phyloP scores from a whole-genome alignment of 2,329 filamentous ascomycete species.

The Blumeriella jaapii region DNA sequence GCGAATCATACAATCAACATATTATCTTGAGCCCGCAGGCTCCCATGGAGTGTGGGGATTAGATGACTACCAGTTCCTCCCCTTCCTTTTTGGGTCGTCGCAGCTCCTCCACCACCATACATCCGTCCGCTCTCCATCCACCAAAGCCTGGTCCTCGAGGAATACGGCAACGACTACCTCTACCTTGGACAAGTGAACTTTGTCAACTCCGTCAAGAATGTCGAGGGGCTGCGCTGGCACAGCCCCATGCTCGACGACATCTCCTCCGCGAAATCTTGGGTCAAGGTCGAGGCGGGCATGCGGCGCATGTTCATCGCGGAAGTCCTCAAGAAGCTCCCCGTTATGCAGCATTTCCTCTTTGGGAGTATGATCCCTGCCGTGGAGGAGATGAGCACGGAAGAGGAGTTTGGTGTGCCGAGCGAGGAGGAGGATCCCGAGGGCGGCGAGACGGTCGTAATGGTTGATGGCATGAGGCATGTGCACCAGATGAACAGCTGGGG shows the following conservation, averaged over 20 bases:
- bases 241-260: conserved; percentile 98
- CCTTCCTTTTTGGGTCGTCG: conserved; percentile 86
- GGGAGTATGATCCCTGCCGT: conserved; percentile 72
- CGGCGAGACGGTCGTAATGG: conserved; percentile 51
- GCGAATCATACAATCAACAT: conserved; percentile 78
- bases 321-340: conserved; percentile 83
- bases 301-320: conserved; percentile 92
- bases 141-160: conserved; percentile 76
- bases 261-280: conserved; percentile 77
- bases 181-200: conserved; percentile 90
- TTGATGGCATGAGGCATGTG: conserved; percentile 56
- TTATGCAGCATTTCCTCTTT: conserved; percentile 98
- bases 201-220: conserved; percentile 93
- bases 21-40: conserved; percentile 96
- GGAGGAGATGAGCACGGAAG: conserved; percentile 66
- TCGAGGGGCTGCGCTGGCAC: conserved; percentile 90
- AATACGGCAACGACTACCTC: conserved; percentile 71
- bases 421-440: conserved; percentile 40
- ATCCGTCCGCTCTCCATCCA: conserved; percentile 76
- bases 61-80: too few relatives aligned
- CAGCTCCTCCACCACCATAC: conserved; percentile 75
- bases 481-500: conserved; percentile 72
- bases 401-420: conserved; percentile 35
- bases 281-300: conserved; percentile 91
- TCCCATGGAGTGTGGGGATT: too few relatives aligned